phyloP scores from a whole-genome alignment of 2,329 filamentous ascomycete genomes.

The Fusarium subglutinans region DNA sequence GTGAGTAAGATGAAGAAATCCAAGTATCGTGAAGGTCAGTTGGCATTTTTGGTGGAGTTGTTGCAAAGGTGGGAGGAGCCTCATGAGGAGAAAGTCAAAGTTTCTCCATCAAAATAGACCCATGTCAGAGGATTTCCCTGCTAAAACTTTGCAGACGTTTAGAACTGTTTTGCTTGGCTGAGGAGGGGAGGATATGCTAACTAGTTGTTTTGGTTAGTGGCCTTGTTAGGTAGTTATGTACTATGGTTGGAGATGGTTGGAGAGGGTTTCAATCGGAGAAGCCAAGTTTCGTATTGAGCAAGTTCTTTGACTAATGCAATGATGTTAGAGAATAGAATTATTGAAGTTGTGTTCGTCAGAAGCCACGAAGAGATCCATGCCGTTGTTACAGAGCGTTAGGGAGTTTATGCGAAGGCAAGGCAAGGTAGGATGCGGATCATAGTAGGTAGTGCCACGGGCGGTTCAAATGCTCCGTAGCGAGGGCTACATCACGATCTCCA shows the following conservation, averaged over 20 bases:
- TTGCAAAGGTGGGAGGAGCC: conserved; percentile 28
- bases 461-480: conserved; percentile 16
- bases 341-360: not conserved
- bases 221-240: not conserved
- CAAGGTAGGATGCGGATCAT: not conserved
- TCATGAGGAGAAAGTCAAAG: conserved; percentile 22
- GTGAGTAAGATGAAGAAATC: conserved; percentile 15
- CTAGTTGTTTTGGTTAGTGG: not conserved
- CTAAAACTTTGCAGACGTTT: not conserved
- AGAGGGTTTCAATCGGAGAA: conserved; percentile 3
- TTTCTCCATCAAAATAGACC: conserved; percentile 15
- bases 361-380: not conserved
- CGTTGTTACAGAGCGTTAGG: not conserved
- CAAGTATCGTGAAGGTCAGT: conserved; percentile 35
- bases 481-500: conserved; percentile 18
- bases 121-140: not conserved
- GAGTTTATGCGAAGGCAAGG: not conserved
- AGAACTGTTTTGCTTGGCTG: not conserved
- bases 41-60: conserved; percentile 35
- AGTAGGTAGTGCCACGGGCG: not conserved
- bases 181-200: not conserved
- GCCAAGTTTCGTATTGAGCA: not conserved
- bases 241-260: not conserved
- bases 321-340: not conserved
- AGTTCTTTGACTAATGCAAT: not conserved